phyloP scores from a whole-genome alignment of 2,329 filamentous ascomycete species.

The Thielaviopsis punctulata region DNA sequence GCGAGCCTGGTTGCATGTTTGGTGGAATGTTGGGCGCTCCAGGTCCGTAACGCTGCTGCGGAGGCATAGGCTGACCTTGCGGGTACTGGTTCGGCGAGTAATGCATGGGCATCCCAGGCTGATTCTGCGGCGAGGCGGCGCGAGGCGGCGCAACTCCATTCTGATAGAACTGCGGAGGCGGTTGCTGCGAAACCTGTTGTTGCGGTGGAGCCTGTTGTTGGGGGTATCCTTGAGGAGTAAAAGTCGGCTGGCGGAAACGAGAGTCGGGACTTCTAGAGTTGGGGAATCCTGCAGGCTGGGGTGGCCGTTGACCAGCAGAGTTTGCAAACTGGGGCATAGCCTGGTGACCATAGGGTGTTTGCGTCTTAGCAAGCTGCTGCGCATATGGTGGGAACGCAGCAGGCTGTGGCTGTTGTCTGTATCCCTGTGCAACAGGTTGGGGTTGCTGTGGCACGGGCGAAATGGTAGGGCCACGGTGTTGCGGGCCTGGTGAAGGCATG shows the following conservation, averaged over 20 bases:
- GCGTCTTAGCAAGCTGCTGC: slow-evolving; percentile 33
- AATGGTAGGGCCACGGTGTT: slow-evolving; percentile 16
- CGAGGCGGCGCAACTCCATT: slow-evolving; percentile 28
- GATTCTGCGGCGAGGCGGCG: slow-evolving; percentile 28
- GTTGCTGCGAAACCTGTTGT: slow-evolving; percentile 8
- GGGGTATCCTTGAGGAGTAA: slow-evolving; percentile 20
- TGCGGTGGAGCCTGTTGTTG: slow-evolving; percentile 16
- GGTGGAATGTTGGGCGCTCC: slow-evolving; percentile 9
- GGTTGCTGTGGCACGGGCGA: slow-evolving; percentile 17
- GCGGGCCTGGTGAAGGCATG: slow-evolving; percentile 9
- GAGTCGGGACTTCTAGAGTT: slow-evolving; percentile 26
- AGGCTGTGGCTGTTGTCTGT: slow-evolving; percentile 14
- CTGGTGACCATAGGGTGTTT: slow-evolving; percentile 34
- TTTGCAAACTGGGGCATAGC: slow-evolving; percentile 29
- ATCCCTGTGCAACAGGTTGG: slow-evolving; percentile 20
- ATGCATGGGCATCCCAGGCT: slow-evolving; percentile 19
- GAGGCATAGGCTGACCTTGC: slow-evolving; percentile 3
- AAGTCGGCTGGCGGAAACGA: slow-evolving; percentile 22
- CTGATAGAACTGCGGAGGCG: slow-evolving; percentile 19
- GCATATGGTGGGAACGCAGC: slow-evolving; percentile 30
- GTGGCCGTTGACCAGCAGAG: slow-evolving; percentile 1
- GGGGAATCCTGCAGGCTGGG: slow-evolving; percentile 18
- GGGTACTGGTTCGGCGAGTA: slow-evolving; percentile 10
- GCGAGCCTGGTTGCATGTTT: slow-evolving; percentile 11
- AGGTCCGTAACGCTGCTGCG: slow-evolving; percentile 4